Base-by-base conservation (phyloP, 164 flowering plant species). In the Nymphaea colorata region DNA sequence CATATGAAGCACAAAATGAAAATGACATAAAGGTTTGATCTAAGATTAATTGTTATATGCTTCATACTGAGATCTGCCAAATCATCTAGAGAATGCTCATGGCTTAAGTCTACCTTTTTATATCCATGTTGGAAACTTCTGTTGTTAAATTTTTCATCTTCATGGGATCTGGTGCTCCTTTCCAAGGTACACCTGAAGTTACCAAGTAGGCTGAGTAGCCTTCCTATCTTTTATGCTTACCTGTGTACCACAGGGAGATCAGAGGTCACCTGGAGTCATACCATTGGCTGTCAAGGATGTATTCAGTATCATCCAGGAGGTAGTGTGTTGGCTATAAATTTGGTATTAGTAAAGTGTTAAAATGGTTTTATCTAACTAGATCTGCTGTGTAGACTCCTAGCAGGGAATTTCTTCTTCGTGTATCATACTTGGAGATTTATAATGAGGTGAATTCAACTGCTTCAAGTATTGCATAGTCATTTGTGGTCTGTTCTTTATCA, bases 221-320 rank as follows among this genome's bases (percentile, higher is more conserved):
- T 47, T 47, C 12, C 12, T 47, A 7, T 47, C 55, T 47, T 12
- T 4, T 47, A 47, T 47, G 5, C 12, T 47, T 47, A 47, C 55
- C 55, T 47, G 16, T 61, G 64, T 61, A 64, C 70, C 69, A 67
- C 87, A 94, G 98, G 99, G 97, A 74, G 92, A 94, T 83, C 99
- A 94, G 70, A 87, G 97, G 74, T 91, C 99, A 45, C 98, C 99
- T 68, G 97, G 99, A 55, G 90, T 91, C 59, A 90, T 94, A 69
- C 97, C 99, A 41, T 79, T 88, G 77, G 95, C 99, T 64, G 93
- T 94, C 72, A 94, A 94, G 79, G 97, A 94, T 85, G 90, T 89
- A 71, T 94, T 91, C 73, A 80, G 99, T 71, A 90, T 94, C 59
- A 94, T 94, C 67, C 98, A 94, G 77, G 98, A 91, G 96, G 98